A percentile compares a stretch with the other conserved stretches of the same genome.
Conservation (phyloP, 2,329 filamentous ascomycete genomes). For the Byssoonygena ceratinophila region DNA sequence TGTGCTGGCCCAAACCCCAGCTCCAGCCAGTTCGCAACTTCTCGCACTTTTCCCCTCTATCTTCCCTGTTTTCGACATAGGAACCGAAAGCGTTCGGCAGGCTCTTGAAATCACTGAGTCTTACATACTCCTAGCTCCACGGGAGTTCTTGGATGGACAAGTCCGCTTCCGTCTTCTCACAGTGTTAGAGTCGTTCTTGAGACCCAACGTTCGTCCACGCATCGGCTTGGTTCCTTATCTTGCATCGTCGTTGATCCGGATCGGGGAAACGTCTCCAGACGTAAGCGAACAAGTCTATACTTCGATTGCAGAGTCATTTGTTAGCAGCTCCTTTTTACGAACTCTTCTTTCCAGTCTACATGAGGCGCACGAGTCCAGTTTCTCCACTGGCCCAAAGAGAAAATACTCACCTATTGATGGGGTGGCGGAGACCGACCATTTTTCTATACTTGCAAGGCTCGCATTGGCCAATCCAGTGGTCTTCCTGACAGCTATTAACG, state of each 20-base stretch:
- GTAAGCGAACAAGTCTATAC: conserved; percentile 46
- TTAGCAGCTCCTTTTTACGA: conserved; percentile 52
- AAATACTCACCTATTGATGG: conserved; percentile 59
- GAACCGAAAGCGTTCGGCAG: conserved; percentile 51
- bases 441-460: conserved; percentile 69
- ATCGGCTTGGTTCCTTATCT: conserved; percentile 37
- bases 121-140: conserved; percentile 56
- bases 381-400: conserved; percentile 70
- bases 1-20: conserved; percentile 56
- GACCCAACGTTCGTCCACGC: conserved; percentile 30
- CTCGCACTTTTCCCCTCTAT: conserved; percentile 52
- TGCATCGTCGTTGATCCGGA: conserved; percentile 55
- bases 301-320: conserved; percentile 55
- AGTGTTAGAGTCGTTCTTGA: conserved; percentile 33
- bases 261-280: conserved; percentile 53
- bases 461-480: conserved; percentile 59
- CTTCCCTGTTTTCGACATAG: conserved; percentile 56
- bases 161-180: conserved; percentile 30
- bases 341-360: conserved; percentile 57
- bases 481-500: conserved; percentile 47
- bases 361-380: conserved; percentile 59
- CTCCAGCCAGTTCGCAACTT: conserved; percentile 51
- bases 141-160: conserved; percentile 34
- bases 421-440: conserved; percentile 73
- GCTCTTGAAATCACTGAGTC: conserved; percentile 57